These are phyloP conservation scores for Prunus yedoensis DNA, from an alignment of 331 rosid genomes.

Conservation along the genomic window DNA sequence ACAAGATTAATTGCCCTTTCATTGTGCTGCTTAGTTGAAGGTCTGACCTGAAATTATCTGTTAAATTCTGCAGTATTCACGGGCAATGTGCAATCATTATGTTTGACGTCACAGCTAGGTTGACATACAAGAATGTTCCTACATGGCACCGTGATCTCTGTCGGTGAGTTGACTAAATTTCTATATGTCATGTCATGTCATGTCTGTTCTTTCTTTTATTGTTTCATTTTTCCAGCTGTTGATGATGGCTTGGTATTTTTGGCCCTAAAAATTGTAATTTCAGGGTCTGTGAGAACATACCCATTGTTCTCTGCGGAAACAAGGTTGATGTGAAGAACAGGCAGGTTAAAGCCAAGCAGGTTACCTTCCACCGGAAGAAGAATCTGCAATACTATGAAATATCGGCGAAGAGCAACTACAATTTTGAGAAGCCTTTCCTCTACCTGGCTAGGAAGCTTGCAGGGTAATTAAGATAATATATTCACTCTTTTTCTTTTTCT, in stretches of 20 bases:
- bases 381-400: constrained; percentile 76
- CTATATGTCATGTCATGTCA: not conserved
- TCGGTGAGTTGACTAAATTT: constrained; percentile 34
- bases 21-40: not conserved
- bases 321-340: constrained; percentile 78
- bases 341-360: constrained; percentile 76
- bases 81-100: constrained; percentile 74
- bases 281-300: constrained; percentile 71
- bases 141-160: constrained; percentile 75
- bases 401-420: constrained; percentile 73
- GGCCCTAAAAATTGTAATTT: not conserved
- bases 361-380: constrained; percentile 73
- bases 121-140: constrained; percentile 72
- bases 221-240: not conserved
- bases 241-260: not conserved
- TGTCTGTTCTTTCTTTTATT: not conserved
- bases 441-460: constrained; percentile 71
- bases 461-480: constrained; percentile 36
- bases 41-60: not conserved
- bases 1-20: not conserved
- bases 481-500: not conserved
- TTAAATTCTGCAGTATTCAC: constrained; percentile 47
- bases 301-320: constrained; percentile 73
- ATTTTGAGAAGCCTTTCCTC: constrained; percentile 70
- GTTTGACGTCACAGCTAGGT: constrained; percentile 69